Evolutionary conservation across 2,329 filamentous ascomycete genomes (phyloP), one percentile per base, ranked within the genome.

Genomic region (Clathrospora elynae): DNA sequence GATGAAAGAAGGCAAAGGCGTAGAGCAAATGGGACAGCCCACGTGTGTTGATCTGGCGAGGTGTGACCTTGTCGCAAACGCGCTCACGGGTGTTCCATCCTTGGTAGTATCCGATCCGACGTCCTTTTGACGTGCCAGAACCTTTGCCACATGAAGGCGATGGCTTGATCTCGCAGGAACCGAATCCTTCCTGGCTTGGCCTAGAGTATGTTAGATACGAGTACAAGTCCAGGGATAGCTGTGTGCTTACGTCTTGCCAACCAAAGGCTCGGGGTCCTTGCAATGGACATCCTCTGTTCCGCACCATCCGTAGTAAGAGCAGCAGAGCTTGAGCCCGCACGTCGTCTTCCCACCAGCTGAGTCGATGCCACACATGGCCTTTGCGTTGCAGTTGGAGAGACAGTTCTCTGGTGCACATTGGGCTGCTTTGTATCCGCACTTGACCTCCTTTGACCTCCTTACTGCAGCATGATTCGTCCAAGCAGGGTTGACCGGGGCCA

Each of bases 21-120:
- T n/a, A n/a, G n/a, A n/a, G n/a, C n/a, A n/a, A n/a, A n/a, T n/a
- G n/a, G n/a, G n/a, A n/a, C n/a, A n/a, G n/a, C n/a, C n/a, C n/a
- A n/a, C n/a, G n/a, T n/a, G n/a, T n/a, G n/a, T n/a, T n/a, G n/a
- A n/a, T n/a, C n/a, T n/a, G n/a, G n/a, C n/a, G n/a, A n/a, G n/a
- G n/a, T n/a, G n/a, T n/a, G n/a, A 36, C 14, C 14, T 40, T 5
- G 72, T 53, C 3, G 35, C 42, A 28, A 72, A 55, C 46, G 71
- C 17, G 24, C 73, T 13, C 17, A 10, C 4, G 50, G 42, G n/a
- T n/a, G n/a, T n/a, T 48, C 30, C 38, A 42, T 8, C 38, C 44
- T 26, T 46, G 37, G 28, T 46, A 46, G 26, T 46, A 46, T 2
- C 22, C 43, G 5, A 46, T 26, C 5, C 29, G 26, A 17, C 37